Conservation (phyloP, 2,329 filamentous ascomycete genomes). For the Curvularia sp. region DNA sequence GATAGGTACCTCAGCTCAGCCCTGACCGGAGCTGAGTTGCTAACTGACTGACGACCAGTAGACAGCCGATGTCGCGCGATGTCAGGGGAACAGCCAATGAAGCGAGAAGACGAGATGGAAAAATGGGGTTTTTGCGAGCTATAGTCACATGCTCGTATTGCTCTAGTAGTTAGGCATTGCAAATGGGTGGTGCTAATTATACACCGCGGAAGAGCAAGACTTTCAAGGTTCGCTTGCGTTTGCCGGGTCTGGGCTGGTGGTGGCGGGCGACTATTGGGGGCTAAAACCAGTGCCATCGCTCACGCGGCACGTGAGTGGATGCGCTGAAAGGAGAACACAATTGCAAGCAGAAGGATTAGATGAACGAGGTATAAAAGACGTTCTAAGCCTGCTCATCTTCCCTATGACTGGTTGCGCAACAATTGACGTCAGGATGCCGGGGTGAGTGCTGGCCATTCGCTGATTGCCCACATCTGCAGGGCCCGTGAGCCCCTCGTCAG, state of each 20-base stretch:
- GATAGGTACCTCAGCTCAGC: background rate
- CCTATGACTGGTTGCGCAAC: background rate
- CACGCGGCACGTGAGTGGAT: background rate
- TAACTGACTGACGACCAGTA: background rate
- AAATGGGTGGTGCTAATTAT: constrained; percentile 26
- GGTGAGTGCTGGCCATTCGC: background rate
- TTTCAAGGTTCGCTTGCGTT: constrained; percentile 18
- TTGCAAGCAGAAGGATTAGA: background rate
- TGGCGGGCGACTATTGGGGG: constrained; percentile 19
- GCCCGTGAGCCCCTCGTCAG: background rate
- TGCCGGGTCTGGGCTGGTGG: constrained; percentile 10
- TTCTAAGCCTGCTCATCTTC: background rate
- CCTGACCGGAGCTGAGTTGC: background rate
- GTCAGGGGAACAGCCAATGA: background rate
- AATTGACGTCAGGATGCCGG: background rate
- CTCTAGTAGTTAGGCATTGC: background rate
- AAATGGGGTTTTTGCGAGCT: background rate
- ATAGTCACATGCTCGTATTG: background rate
- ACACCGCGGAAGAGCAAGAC: constrained; percentile 18
- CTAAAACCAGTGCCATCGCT: constrained; percentile 14
- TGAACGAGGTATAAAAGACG: background rate
- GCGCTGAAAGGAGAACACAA: background rate
- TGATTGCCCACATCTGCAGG: background rate
- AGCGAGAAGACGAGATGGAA: background rate
- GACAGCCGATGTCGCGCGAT: background rate